Percentiles rank a stretch among this genome's conserved stretches.
These are phyloP conservation scores for Diaporthe australafricana DNA, from an alignment of 2,329 filamentous ascomycete genomes.

Conservation along the genomic window DNA sequence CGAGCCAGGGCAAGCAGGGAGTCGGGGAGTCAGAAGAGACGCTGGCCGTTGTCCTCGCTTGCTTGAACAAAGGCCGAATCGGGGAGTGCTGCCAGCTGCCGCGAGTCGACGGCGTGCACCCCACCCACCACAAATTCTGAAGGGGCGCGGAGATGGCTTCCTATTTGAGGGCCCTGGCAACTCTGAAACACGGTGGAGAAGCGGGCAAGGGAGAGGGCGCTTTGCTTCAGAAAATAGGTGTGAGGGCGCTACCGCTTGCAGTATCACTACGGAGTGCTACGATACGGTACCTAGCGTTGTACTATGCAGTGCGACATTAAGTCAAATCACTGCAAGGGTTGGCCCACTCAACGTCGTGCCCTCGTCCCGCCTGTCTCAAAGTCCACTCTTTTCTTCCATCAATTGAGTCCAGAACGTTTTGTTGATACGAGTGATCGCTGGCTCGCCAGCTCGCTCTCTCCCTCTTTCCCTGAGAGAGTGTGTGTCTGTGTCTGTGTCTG, in stretches of 20 bases:
- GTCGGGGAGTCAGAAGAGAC: neutral
- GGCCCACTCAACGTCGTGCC: slow-evolving; percentile 23
- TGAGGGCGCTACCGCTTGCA: slow-evolving; percentile 10
- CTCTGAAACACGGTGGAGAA: slow-evolving; percentile 60
- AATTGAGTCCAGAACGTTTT: slow-evolving; percentile 27
- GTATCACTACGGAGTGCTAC: slow-evolving; percentile 16
- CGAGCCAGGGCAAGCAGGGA: slow-evolving; percentile 1
- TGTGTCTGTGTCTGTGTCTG: neutral
- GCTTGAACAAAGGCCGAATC: slow-evolving; percentile 29
- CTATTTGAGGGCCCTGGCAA: slow-evolving; percentile 45
- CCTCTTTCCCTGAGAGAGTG: neutral
- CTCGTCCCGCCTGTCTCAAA: slow-evolving; percentile 27
- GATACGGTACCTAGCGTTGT: slow-evolving; percentile 7
- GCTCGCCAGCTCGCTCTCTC: neutral
- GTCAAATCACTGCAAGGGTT: slow-evolving; percentile 25
- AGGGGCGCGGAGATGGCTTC: slow-evolving; percentile 29
- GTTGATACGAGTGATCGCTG: slow-evolving; percentile 18
- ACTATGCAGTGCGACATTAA: slow-evolving; percentile 28
- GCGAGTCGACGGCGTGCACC: slow-evolving; percentile 27
- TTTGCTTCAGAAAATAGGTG: slow-evolving; percentile 59
- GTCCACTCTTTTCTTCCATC: slow-evolving; percentile 28
- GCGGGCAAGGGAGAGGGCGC: slow-evolving; percentile 43
- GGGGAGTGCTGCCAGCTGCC: slow-evolving; percentile 28
- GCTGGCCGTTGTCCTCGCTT: slow-evolving; percentile 22
- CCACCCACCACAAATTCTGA: slow-evolving; percentile 41